phyloP scores from a whole-genome alignment of 1,284 basidiomycete species.

The Rhodotorula sp. region DNA sequence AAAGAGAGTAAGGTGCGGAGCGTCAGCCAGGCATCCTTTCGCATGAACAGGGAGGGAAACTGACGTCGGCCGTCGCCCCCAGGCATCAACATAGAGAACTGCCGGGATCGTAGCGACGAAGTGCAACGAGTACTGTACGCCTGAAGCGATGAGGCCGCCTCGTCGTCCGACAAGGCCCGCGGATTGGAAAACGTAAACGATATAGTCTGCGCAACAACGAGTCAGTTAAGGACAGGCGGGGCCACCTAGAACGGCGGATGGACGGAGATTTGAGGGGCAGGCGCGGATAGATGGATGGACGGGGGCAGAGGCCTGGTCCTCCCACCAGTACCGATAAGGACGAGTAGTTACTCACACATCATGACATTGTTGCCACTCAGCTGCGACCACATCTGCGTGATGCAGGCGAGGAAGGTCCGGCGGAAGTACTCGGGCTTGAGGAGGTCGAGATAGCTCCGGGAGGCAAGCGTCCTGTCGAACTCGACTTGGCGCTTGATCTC shows the following conservation, averaged over 20 bases:
- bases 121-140: slow-evolving; percentile 71
- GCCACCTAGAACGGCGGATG: no score
- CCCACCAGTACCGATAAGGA: no score
- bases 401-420: slow-evolving; percentile 61
- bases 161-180: slow-evolving; percentile 69
- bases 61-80: no score
- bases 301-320: neutral
- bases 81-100: slow-evolving; percentile 64
- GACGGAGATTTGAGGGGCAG: neutral
- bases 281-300: neutral
- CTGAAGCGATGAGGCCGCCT: slow-evolving; percentile 70
- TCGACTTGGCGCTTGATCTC: slow-evolving; percentile 74
- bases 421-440: slow-evolving; percentile 60
- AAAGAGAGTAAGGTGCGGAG: no score
- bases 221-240: no score
- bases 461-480: slow-evolving; percentile 68
- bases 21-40: no score
- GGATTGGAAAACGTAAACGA: slow-evolving; percentile 52
- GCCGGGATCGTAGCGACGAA: slow-evolving; percentile 57
- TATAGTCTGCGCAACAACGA: no score
- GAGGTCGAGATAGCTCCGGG: slow-evolving; percentile 68
- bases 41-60: no score
- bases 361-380: slow-evolving; percentile 56
- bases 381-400: slow-evolving; percentile 65
- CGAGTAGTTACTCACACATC: neutral